Conservation (phyloP, 805 yeast genomes). For the Helenozyma rhizophorensis region DNA sequence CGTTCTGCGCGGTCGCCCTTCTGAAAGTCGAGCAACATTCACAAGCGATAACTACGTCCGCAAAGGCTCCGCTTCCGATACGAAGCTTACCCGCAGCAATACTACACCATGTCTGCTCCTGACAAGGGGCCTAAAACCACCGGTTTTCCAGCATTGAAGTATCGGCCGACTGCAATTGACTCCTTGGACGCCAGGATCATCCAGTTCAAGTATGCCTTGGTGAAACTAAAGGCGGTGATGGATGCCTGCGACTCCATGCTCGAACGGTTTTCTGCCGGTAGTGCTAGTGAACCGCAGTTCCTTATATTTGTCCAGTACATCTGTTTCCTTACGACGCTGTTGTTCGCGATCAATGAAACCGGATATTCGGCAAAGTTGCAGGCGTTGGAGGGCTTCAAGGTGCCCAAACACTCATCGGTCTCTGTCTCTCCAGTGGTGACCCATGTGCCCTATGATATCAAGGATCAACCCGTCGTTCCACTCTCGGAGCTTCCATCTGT, state of each 20-base stretch:
- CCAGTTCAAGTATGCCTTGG: constrained; percentile 53
- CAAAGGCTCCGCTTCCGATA: too few species aligned
- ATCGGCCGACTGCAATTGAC: constrained; percentile 20
- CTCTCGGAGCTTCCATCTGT: constrained; percentile 27
- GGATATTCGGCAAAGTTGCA: constrained; percentile 26
- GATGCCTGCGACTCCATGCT: constrained; percentile 8
- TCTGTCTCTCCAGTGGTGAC: constrained; percentile 25
- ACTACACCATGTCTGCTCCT: too few species aligned
- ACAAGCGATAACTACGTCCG: too few species aligned
- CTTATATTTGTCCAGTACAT: constrained; percentile 34
- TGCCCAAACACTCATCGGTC: constrained; percentile 22
- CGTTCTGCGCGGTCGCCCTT: too few species aligned
- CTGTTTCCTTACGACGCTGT: constrained; percentile 24
- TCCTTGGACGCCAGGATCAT: constrained; percentile 53
- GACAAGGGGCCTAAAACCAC: too few species aligned
- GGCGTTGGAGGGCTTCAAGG: constrained; percentile 24
- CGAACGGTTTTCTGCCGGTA: too few species aligned
- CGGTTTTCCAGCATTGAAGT: background rate
- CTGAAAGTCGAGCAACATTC: too few species aligned
- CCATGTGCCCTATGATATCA: constrained; percentile 41
- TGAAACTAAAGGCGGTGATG: constrained; percentile 39
- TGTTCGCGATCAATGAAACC: constrained; percentile 35
- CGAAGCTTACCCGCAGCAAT: too few species aligned
- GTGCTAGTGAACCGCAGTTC: background rate
- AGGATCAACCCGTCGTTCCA: constrained; percentile 30